A percentile compares a stretch with the other conserved stretches of the same genome.
Conservation (phyloP, 129 eudicot genomes). For the Flaveria brownii region DNA sequence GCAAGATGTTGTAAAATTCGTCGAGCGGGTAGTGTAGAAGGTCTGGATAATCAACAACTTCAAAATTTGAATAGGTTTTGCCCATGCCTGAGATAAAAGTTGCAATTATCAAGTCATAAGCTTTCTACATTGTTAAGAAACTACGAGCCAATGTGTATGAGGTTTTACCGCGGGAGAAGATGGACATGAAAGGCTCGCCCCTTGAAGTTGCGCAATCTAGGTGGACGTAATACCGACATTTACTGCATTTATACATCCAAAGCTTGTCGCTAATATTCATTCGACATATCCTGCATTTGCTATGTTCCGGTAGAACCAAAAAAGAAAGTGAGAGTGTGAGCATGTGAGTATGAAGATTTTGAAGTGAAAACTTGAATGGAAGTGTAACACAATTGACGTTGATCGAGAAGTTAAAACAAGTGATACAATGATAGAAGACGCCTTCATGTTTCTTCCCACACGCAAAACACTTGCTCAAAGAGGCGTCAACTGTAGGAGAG, state of each 20-base stretch:
- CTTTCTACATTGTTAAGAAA: neutral
- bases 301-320: neutral
- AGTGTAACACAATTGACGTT: neutral
- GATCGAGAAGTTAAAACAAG: conserved; percentile 8
- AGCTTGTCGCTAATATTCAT: too few species aligned
- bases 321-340: conserved; percentile 9
- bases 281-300: neutral
- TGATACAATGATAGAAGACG: conserved; percentile 6
- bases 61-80: neutral
- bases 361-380: neutral
- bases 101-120: neutral
- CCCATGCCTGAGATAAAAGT: neutral
- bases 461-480: neutral
- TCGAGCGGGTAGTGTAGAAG: neutral
- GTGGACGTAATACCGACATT: conserved; percentile 23
- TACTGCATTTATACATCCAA: conserved; percentile 27
- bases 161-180: neutral
- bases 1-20: conserved; percentile 13
- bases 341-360: neutral
- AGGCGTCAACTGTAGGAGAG: neutral
- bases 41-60: neutral
- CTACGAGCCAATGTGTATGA: neutral
- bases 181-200: neutral
- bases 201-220: conserved; percentile 4
- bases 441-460: conserved; percentile 17